Evolutionary conservation across 139 green algal genomes (phyloP).

Genomic region (Penium margaritaceum): DNA sequence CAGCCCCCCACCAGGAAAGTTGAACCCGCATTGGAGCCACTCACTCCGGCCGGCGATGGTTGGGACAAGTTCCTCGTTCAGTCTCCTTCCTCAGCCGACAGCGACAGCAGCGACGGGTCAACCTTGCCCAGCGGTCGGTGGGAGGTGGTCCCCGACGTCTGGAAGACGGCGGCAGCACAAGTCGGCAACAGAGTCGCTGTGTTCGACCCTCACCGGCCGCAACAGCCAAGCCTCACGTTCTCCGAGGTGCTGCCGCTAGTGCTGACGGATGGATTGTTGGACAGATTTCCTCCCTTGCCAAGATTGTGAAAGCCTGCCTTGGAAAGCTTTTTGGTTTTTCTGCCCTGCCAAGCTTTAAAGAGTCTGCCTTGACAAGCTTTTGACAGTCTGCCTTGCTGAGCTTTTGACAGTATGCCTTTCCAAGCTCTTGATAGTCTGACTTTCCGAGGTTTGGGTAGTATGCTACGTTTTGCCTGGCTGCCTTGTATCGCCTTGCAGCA

Average conservation of each 20-base stretch:
- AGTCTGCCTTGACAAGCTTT: neutral
- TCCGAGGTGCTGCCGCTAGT: slow-evolving; percentile 3
- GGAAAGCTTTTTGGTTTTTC: neutral
- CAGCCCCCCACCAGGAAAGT: too few relatives aligned
- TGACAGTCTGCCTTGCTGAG: slow-evolving; percentile 14
- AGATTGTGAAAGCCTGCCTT: neutral
- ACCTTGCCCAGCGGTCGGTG: too few relatives aligned
- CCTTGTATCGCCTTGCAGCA: too few relatives aligned
- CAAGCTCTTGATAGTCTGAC: too few relatives aligned
- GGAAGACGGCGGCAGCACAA: slow-evolving; percentile 11
- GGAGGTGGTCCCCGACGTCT: slow-evolving; percentile 35
- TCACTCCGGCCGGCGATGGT: too few relatives aligned
- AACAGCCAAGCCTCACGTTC: slow-evolving; percentile 13
- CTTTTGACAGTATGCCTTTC: slow-evolving; percentile 12
- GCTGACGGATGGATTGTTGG: neutral
- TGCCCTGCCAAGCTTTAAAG: neutral
- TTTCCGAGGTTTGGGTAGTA: too few relatives aligned
- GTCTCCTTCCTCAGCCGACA: too few relatives aligned
- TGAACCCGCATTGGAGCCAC: too few relatives aligned
- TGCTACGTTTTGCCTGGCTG: too few relatives aligned
- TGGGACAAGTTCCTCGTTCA: too few relatives aligned
- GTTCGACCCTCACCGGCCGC: slow-evolving; percentile 21
- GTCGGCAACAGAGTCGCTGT: slow-evolving; percentile 24
- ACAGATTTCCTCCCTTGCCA: neutral
- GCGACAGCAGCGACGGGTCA: too few relatives aligned